phyloP scores from a whole-genome alignment of 208 protist genomes.

The Trypanosoma brucei region DNA sequence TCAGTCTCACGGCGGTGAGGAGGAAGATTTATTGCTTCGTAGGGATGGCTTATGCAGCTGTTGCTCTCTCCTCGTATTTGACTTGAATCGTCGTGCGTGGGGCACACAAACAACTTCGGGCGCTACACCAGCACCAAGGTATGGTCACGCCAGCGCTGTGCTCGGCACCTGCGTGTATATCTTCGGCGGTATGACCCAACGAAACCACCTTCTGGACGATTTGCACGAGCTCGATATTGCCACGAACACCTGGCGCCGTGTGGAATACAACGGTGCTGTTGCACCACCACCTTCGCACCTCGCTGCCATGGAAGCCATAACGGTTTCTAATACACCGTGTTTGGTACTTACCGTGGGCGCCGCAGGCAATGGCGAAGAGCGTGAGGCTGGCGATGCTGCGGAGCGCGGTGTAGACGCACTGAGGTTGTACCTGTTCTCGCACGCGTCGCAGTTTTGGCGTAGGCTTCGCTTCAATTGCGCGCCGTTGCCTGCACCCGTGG shows the following conservation, averaged over 20 bases:
- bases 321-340: constrained; percentile 33
- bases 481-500: constrained; percentile 28
- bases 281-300: constrained; percentile 50
- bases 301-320: constrained; percentile 40
- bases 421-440: constrained; percentile 53
- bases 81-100: constrained; percentile 41
- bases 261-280: constrained; percentile 48
- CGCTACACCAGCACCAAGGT: constrained; percentile 39
- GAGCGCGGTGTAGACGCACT: constrained; percentile 7
- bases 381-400: not conserved
- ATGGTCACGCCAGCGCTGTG: constrained; percentile 45
- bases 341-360: constrained; percentile 52
- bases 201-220: constrained; percentile 25
- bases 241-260: constrained; percentile 42
- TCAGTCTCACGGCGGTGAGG: not conserved
- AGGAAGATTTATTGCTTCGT: not conserved
- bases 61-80: constrained; percentile 40
- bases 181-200: constrained; percentile 8
- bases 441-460: constrained; percentile 54
- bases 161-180: constrained; percentile 13
- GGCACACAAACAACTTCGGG: constrained; percentile 24
- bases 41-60: constrained; percentile 31
- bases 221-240: constrained; percentile 63
- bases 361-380: not conserved
- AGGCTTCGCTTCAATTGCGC: constrained; percentile 33